Evolutionary conservation across 352 stramenopile genomes (phyloP), one percentile per base, ranked within the genome.

Genomic region (Pythium rhizo-oryzae): DNA sequence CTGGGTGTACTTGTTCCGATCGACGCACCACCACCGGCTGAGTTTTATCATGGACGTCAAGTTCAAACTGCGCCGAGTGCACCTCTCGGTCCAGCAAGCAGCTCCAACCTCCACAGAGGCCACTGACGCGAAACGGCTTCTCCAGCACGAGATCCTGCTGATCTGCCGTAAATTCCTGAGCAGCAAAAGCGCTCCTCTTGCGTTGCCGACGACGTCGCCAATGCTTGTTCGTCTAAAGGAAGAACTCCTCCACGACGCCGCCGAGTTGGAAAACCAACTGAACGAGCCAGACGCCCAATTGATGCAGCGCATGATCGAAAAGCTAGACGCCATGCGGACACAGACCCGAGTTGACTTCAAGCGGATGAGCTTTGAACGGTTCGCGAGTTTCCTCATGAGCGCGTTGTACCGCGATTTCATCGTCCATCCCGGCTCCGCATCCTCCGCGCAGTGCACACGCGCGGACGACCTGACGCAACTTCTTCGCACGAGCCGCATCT

Each of bases 1-100:
- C 21, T 94, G 83, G 84, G 76, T 81, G 6, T 80, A 82, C 47
- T 61, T 93, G 23, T 94, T 88, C 65, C 84, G 81, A 25, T 76
- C 76, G 37, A 59, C 62, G 13, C 78, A 88, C 30, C 80, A 89
- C 41, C 70, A 89, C 16, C 76, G 74, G 8, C 49, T 91, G 6
- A 88, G 81, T 25, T 89, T 90, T 57, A 69, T 91, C 53, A 81
- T 88, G 51, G 82, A 87, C 11, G 74, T 79, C 30, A 76, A 70
- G 12, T 85, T 85, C 67, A 79, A 79, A 21, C 70, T 90, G 16
- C 78, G 75, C 15, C 78, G 67, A 56, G 50, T 88, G n/a, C 72
- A 75, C 28, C 24, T 66, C 0, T 41, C 70, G 4, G 56, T 56
- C 0, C 64, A 65, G 30, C 24, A 70, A 44, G 33, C 39, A 15